These are phyloP conservation scores for Epichloe glyceriae DNA, from an alignment of 2,329 filamentous ascomycete species.

Conservation along the genomic window DNA sequence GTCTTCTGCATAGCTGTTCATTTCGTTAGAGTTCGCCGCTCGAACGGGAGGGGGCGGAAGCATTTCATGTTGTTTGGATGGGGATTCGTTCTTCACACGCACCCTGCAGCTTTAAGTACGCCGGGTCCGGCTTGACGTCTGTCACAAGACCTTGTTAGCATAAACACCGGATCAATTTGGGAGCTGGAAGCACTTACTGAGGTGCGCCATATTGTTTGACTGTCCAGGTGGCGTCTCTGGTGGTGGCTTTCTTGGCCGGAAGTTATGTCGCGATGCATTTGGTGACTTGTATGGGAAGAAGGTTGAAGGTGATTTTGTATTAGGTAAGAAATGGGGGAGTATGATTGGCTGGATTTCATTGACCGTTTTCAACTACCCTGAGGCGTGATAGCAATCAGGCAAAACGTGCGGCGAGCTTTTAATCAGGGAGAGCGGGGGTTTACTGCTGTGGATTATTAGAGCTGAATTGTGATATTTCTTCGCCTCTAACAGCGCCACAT, in stretches of 20 bases:
- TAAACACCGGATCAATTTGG: not conserved
- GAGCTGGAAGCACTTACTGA: constrained; percentile 16
- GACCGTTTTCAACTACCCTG: not conserved
- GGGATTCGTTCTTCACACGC: constrained; percentile 12
- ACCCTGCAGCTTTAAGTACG: constrained; percentile 28
- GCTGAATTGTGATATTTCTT: no score
- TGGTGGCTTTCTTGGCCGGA: constrained; percentile 8
- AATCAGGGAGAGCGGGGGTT: no score
- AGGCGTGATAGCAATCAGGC: no score
- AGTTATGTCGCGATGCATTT: constrained; percentile 11
- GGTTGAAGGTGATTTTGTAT: not conserved
- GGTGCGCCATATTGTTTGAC: constrained; percentile 25
- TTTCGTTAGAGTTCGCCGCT: constrained; percentile 12
- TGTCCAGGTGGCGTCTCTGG: constrained; percentile 13
- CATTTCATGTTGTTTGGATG: not conserved
- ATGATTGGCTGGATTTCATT: not conserved
- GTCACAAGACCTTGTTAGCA: constrained; percentile 14
- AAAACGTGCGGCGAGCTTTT: no score
- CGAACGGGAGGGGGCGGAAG: not conserved
- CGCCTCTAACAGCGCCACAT: no score
- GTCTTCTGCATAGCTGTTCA: constrained; percentile 63
- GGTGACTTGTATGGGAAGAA: not conserved
- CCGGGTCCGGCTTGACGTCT: constrained; percentile 31
- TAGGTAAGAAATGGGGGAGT: constrained; percentile 4
- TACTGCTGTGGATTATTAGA: no score